Percentiles rank a stretch among this genome's conserved stretches.
These are phyloP conservation scores for Deinandra increscens DNA, from an alignment of 129 eudicot genomes.

Conservation along the genomic window DNA sequence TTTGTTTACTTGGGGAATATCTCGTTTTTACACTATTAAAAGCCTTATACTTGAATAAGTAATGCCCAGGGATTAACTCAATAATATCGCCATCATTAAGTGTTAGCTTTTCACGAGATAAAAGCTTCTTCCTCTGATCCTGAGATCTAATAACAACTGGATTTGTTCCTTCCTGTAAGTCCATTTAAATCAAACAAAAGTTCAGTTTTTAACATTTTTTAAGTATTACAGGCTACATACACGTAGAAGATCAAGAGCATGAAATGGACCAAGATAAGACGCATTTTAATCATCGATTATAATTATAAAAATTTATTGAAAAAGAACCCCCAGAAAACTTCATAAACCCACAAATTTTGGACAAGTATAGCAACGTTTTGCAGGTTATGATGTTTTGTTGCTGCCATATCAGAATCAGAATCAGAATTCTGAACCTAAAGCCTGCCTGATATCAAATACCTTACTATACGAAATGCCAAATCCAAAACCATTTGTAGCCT, in stretches of 20 bases:
- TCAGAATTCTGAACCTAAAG: neutral
- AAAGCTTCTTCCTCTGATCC: constrained; percentile 61
- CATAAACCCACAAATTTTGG: constrained; percentile 1
- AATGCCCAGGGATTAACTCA: constrained; percentile 88
- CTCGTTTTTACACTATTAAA: constrained; percentile 17
- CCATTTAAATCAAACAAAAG: constrained; percentile 1
- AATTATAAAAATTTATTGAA: neutral
- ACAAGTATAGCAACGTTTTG: neutral
- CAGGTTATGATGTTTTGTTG: neutral
- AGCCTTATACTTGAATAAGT: constrained; percentile 59
- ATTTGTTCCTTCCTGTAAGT: constrained; percentile 77
- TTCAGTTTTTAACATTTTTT: neutral
- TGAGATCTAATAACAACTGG: constrained; percentile 74
- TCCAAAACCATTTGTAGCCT: neutral
- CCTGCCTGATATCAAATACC: too few relatives aligned
- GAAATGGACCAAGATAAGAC: neutral
- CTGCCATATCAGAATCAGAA: constrained; percentile 1
- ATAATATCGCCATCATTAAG: constrained; percentile 65
- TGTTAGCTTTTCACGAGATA: constrained; percentile 51
- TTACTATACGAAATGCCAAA: neutral
- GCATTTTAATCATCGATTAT: constrained; percentile 8
- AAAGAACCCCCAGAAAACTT: neutral
- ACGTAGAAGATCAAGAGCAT: neutral
- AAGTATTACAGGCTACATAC: neutral
- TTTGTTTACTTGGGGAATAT: constrained; percentile 31